phyloP scores from a whole-genome alignment of 352 stramenopile species.

The Pythium aquatile region DNA sequence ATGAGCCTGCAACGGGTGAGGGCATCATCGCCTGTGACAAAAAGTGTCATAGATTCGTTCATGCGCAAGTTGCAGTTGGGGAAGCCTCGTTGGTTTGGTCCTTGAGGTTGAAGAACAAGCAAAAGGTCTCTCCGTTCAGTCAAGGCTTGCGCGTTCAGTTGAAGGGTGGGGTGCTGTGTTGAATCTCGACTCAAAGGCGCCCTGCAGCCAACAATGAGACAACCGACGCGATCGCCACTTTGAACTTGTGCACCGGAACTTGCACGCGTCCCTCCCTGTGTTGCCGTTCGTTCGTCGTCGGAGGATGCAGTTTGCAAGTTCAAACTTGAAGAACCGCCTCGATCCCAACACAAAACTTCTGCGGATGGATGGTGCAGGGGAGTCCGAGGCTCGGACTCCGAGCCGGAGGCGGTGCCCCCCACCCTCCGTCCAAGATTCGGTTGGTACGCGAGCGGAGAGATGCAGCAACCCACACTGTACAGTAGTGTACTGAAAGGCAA shows the following conservation, averaged over 20 bases:
- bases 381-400: not conserved
- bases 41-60: constrained; percentile 15
- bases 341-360: not conserved
- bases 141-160: not conserved
- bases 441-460: constrained; percentile 14
- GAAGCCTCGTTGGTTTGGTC: constrained; percentile 6
- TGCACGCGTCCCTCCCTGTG: not conserved
- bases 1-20: not conserved
- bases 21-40: constrained; percentile 21
- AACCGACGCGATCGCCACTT: not conserved
- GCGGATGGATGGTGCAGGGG: constrained; percentile 10
- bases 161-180: not conserved
- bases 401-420: not conserved
- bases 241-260: constrained; percentile 1
- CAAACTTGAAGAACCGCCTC: constrained; percentile 22
- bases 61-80: constrained; percentile 20
- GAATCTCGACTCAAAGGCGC: not conserved
- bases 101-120: constrained; percentile 21
- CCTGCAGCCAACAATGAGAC: not conserved
- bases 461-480: not conserved
- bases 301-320: constrained; percentile 17
- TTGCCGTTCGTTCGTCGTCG: not conserved
- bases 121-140: not conserved
- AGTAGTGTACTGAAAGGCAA: not conserved
- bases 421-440: constrained; percentile 3